Percentiles rank a stretch among this genome's conserved stretches.
phyloP scores from a whole-genome alignment of 805 yeast species.

The Yarrowia osloensis region DNA sequence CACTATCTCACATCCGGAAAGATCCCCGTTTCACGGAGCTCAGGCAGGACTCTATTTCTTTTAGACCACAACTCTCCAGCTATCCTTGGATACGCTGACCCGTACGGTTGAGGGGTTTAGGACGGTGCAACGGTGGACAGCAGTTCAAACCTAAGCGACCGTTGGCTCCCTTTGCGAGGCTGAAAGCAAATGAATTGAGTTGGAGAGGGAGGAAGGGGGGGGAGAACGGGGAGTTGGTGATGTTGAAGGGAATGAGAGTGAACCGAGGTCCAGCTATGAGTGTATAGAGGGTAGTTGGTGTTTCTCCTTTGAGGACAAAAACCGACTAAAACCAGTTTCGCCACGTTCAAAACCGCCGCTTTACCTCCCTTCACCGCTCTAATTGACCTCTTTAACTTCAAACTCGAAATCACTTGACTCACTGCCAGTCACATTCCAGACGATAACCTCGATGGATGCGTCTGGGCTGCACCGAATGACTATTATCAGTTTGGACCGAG shows the following conservation, averaged over 20 bases:
- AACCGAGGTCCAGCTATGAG: neutral
- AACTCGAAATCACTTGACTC: constrained; percentile 4
- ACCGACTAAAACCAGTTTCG: no score
- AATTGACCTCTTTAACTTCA: no score
- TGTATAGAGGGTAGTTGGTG: neutral
- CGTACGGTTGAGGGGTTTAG: neutral
- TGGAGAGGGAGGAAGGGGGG: no score
- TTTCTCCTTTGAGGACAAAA: no score
- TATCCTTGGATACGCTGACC: no score
- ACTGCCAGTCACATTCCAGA: neutral
- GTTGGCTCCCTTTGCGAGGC: neutral
- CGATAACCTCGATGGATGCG: constrained; percentile 5
- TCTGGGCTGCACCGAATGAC: constrained; percentile 2
- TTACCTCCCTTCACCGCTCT: no score
- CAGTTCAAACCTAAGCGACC: neutral
- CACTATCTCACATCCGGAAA: no score
- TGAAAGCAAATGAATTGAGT: neutral
- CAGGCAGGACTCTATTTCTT: no score
- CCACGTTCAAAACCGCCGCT: no score
- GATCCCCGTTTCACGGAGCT: no score
- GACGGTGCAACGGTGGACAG: neutral
- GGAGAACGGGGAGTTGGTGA: no score
- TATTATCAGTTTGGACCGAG: neutral
- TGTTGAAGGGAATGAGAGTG: neutral
- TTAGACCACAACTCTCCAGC: no score